Evolutionary conservation across 805 yeast genomes (phyloP), one percentile per base, ranked within the genome.

Genomic region (Wickerhamomyces ciferrii): DNA sequence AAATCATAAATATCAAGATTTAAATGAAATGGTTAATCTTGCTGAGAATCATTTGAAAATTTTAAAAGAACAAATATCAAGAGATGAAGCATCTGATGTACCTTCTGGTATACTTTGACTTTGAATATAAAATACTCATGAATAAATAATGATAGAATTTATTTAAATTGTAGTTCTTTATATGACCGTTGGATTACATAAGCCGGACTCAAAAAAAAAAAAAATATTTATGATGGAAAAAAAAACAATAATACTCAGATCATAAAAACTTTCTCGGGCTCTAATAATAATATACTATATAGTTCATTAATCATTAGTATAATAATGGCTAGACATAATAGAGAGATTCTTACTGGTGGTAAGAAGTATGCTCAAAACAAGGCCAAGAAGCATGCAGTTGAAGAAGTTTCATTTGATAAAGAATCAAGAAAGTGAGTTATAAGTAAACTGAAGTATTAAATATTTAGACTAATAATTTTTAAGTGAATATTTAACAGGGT

Each of bases 311-410:
- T 24, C 9, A 17, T 32, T 17, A 13, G 8, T 32, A 14, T 14
- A 20, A 36, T 20, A 5, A 55, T 56, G 62, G 60, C 48, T 5
- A 54, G 58, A 47, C 57, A 75, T 4, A 91, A 92, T 65, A 79
- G 96, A 67, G 92, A 90, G 58, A 79, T 91, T 47, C 83, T 91
- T 62, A 86, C 96, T 9, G 89, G 95, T 32, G 97, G 96, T 58
- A 81, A 84, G 65, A 78, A 76, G 55, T 91, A 90, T 64, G 83
- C 84, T 17, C 78, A 79, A 44, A 84, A 83, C 53, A 84, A 81
- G 60, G 72, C 74, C 31, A 79, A 78, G 61, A 76, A 79, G 61
- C 79, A 76, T 60, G 75, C 89, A 36, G 90, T 87, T 2, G 91
- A 79, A 24, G 97, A 89, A 63, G 95, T 94, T 25, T 80, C 78